These are phyloP conservation scores for Ogataea pilisensis DNA, from an alignment of 805 yeast genomes.

Conservation along the genomic window DNA sequence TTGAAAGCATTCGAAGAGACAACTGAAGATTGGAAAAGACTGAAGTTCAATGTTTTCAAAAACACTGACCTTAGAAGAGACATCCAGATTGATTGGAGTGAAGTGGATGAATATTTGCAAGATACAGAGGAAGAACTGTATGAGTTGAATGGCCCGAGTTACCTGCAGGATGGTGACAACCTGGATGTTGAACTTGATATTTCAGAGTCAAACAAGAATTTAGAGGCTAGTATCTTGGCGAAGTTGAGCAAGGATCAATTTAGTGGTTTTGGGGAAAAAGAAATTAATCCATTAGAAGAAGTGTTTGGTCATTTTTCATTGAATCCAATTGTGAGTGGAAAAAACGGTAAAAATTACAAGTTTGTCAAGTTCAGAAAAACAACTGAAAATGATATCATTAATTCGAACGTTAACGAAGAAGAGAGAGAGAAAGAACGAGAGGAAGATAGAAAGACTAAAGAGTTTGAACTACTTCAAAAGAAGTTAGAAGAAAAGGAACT, in stretches of 20 bases:
- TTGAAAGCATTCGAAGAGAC: slow-evolving; percentile 77
- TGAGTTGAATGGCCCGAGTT: slow-evolving; percentile 14
- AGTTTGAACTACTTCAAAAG: slow-evolving; percentile 3
- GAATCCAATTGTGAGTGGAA: slow-evolving; percentile 27
- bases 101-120: slow-evolving; percentile 44
- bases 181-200: slow-evolving; percentile 6
- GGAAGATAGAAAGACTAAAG: slow-evolving; percentile 13
- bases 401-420: slow-evolving; percentile 25
- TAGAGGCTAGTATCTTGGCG: slow-evolving; percentile 13
- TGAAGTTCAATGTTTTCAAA: slow-evolving; percentile 66
- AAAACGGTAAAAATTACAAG: slow-evolving; percentile 28
- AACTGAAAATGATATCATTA: slow-evolving; percentile 23
- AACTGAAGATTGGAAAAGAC: slow-evolving; percentile 64
- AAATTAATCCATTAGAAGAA: slow-evolving; percentile 20
- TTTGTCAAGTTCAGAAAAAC: slow-evolving; percentile 31
- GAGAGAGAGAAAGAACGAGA: slow-evolving; percentile 16
- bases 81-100: slow-evolving; percentile 67
- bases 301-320: slow-evolving; percentile 28
- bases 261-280: slow-evolving; percentile 5
- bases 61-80: slow-evolving; percentile 61
- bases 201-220: slow-evolving; percentile 13
- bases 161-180: slow-evolving; percentile 3
- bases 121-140: slow-evolving; percentile 21
- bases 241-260: slow-evolving; percentile 8
- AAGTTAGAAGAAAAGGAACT: slow-evolving; percentile 8